Conservation (phyloP, 257 asterid species). For the Solanum rostratum region DNA sequence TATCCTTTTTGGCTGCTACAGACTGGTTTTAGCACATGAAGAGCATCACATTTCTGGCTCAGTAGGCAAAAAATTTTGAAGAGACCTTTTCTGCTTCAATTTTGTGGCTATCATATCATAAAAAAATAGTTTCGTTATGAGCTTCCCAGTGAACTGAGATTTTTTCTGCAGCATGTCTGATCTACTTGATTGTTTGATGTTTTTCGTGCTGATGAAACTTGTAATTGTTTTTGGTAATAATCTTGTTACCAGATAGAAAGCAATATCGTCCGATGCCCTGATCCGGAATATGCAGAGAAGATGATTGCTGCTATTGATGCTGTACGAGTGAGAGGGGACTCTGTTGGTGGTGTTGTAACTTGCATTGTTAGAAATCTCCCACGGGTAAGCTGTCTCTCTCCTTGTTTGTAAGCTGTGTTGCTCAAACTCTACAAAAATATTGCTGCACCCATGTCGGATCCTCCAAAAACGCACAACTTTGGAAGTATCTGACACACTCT, state of each 20-base stretch:
- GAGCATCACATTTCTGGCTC: background rate
- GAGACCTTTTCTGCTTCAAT: background rate
- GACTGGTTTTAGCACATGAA: background rate
- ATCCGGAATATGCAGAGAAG: conserved; percentile 91
- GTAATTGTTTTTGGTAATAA: background rate
- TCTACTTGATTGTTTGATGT: background rate
- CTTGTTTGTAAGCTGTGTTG: background rate
- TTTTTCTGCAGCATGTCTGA: background rate
- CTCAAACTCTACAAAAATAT: too few relatives aligned
- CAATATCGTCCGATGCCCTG: conserved; percentile 86
- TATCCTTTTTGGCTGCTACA: background rate
- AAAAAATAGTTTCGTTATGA: background rate
- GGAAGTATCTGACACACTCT: too few relatives aligned
- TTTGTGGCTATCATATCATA: background rate
- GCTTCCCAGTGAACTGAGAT: background rate
- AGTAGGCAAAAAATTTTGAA: background rate
- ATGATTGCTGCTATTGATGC: conserved; percentile 97
- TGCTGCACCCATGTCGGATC: too few relatives aligned
- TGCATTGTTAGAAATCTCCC: conserved; percentile 92
- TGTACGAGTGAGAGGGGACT: conserved; percentile 88
- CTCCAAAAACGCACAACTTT: too few relatives aligned
- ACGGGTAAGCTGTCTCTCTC: conserved; percentile 36
- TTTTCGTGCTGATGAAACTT: background rate
- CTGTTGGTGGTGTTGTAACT: conserved; percentile 96
- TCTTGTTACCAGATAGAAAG: conserved; percentile 52